Evolutionary conservation across 495 filamentous ascomycete genomes (phyloP), one percentile per base, ranked within the genome.

Genomic region (Neurospora terricola): DNA sequence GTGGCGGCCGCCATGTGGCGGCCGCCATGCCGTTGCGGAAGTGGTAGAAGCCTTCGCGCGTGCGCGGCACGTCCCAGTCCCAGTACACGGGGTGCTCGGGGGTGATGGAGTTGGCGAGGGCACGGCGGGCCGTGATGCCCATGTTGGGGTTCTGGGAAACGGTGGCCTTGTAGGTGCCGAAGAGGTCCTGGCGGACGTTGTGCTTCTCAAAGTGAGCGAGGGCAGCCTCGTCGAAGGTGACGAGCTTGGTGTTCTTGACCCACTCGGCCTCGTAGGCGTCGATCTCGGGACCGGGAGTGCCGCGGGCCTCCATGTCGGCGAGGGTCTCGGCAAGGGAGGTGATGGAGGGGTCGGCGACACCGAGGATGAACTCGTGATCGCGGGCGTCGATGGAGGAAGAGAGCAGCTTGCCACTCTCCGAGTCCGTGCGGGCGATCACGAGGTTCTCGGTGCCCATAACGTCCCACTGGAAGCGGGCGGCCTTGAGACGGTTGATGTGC

Each of bases 391-490:
- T 91, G 1, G 94, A 92, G 72, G 92, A 96, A 75, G 91, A 95
- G 71, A 99, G 88, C 14, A 99, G 86, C 77, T 90, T 93, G 45
- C 96, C 96, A 79, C 92, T 95, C 80, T 99, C 96, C 0, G 93
- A 94, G 81, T 99, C 96, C 16, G 96, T 98, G 27, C 96, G 90
- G 6, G 96, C 96, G 77, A 99, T 97, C 34, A 98, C 87, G 23
- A 98, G 85, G 79, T 95, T 98, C 81, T 99, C 96, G 36, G 88
- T 89, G 70, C 95, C 96, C 95, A 99, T 97, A 48, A 97, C 86
- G 77, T 99, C 96, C 96, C 96, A 99, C 78, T 99, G 96, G 84
- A 96, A 98, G 71, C 96, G 90, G 3, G 96, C 90, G 21, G 96
- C 94, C 38, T 93, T 89, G 5, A 99, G 89, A 18, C 96, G 89